phyloP scores from a whole-genome alignment of 164 flowering plant genomes.

The Sextonia rubra region DNA sequence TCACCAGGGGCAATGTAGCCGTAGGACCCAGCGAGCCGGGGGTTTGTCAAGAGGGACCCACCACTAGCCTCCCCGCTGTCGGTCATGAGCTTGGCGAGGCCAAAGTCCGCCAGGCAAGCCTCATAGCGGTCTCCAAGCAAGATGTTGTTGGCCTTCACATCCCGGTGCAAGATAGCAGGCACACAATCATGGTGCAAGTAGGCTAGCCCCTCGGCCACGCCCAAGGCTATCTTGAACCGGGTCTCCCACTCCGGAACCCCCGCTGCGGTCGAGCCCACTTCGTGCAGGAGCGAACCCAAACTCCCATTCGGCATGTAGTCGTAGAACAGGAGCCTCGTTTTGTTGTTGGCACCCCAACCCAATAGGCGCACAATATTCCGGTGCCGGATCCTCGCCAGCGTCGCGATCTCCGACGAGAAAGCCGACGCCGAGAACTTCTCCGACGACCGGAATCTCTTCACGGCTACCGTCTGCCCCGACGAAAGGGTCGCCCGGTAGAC shows the following conservation, averaged over 20 bases:
- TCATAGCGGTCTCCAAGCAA: slow-evolving; percentile 58
- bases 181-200: slow-evolving; percentile 95
- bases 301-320: slow-evolving; percentile 92
- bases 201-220: slow-evolving; percentile 83
- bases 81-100: slow-evolving; percentile 63
- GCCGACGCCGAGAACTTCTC: slow-evolving; percentile 46
- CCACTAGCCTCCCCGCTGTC: slow-evolving; percentile 12
- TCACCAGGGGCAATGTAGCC: slow-evolving; percentile 99
- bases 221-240: slow-evolving; percentile 63
- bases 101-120: slow-evolving; percentile 87
- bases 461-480: slow-evolving; percentile 62
- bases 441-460: slow-evolving; percentile 85
- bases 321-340: slow-evolving; percentile 66
- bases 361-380: slow-evolving; percentile 74
- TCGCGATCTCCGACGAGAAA: slow-evolving; percentile 69
- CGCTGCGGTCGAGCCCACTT: slow-evolving; percentile 24
- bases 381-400: slow-evolving; percentile 86
- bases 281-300: slow-evolving; percentile 71
- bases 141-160: slow-evolving; percentile 93
- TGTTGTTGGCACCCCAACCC: slow-evolving; percentile 72
- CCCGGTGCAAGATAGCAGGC: slow-evolving; percentile 88
- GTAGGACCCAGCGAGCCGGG: slow-evolving; percentile 88
- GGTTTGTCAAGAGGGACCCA: slow-evolving; percentile 26
- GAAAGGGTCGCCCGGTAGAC: slow-evolving; percentile 68
- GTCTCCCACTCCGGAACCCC: slow-evolving; percentile 81